These are phyloP conservation scores for Ramaria sp. DNA, from an alignment of 768 basidiomycete genomes.

Conservation along the genomic window DNA sequence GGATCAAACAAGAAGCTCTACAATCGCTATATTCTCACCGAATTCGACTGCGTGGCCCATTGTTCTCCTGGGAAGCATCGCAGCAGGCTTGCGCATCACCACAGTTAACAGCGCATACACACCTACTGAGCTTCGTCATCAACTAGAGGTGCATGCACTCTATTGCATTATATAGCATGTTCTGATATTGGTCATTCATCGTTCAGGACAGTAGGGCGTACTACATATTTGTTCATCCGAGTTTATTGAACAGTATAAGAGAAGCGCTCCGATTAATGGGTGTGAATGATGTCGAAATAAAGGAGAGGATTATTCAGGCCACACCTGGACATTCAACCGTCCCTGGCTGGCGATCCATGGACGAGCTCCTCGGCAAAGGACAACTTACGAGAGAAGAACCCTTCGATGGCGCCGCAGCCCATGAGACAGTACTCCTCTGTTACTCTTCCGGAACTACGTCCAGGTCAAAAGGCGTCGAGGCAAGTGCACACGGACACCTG, in stretches of 20 bases:
- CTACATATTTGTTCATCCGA: slow-evolving; percentile 53
- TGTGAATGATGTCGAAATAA: slow-evolving; percentile 34
- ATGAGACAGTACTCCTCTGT: slow-evolving; percentile 56
- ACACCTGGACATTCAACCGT: slow-evolving; percentile 24
- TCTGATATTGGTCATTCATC: neutral
- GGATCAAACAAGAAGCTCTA: slow-evolving; percentile 36
- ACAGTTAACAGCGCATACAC: slow-evolving; percentile 70
- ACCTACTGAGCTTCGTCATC: slow-evolving; percentile 55
- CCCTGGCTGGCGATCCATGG: slow-evolving; percentile 23
- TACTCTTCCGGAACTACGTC: slow-evolving; percentile 68
- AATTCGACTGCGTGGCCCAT: slow-evolving; percentile 54
- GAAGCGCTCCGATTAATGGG: slow-evolving; percentile 46
- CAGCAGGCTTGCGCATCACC: slow-evolving; percentile 59
- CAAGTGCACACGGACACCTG: slow-evolving; percentile 8
- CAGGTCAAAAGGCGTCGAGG: slow-evolving; percentile 59
- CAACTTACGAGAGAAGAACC: slow-evolving; percentile 40
- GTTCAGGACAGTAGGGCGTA: slow-evolving; percentile 46
- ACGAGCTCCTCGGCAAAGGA: slow-evolving; percentile 43
- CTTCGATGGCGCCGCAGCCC: slow-evolving; percentile 40
- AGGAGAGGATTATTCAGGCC: slow-evolving; percentile 46
- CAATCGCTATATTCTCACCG: slow-evolving; percentile 57
- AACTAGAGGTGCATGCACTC: slow-evolving; percentile 31
- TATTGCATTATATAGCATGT: neutral
- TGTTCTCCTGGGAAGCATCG: slow-evolving; percentile 35
- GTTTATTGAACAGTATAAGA: slow-evolving; percentile 40